phyloP scores from a whole-genome alignment of 495 filamentous ascomycete species.

The Chaetomium tenue region DNA sequence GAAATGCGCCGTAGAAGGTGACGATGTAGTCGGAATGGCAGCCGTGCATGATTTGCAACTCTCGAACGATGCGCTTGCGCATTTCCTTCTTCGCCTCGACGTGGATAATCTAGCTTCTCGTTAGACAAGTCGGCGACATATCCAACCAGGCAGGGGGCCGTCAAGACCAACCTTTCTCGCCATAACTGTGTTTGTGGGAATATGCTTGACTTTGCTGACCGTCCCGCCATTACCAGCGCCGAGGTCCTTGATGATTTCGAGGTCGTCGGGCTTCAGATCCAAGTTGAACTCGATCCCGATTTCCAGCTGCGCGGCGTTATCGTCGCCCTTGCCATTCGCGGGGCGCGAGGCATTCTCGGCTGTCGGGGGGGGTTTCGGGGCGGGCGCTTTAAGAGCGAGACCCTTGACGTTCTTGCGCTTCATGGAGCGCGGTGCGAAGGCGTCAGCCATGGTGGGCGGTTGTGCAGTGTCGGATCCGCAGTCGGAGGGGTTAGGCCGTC shows the following conservation, averaged over 20 bases:
- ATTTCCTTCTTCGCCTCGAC: conserved; percentile 97
- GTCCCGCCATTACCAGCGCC: conserved; percentile 96
- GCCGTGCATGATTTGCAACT: conserved; percentile 96
- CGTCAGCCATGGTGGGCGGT: conserved; percentile 67
- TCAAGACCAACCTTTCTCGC: conserved; percentile 75
- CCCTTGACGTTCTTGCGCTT: conserved; percentile 98
- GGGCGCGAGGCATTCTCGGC: conserved; percentile 52
- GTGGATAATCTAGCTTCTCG: conserved; percentile 75
- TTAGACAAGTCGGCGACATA: conserved; percentile 5
- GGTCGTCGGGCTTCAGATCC: conserved; percentile 86
- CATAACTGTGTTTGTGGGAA: conserved; percentile 93
- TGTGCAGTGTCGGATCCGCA: not conserved
- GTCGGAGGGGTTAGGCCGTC: not conserved
- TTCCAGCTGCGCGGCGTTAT: conserved; percentile 71
- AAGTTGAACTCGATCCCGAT: conserved; percentile 96
- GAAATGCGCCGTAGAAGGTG: conserved; percentile 93
- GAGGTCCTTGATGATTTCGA: conserved; percentile 89
- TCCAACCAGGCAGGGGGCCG: not conserved
- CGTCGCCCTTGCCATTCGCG: conserved; percentile 60
- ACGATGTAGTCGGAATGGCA: conserved; percentile 96
- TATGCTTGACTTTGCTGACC: conserved; percentile 95
- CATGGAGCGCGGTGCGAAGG: conserved; percentile 84
- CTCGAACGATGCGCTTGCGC: conserved; percentile 90
- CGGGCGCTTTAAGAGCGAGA: conserved; percentile 73
- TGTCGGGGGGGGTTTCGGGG: conserved; percentile 50